Evolutionary conservation across 2,329 filamentous ascomycete species (phyloP).

Genomic region (Pleoardoris graminearum): DNA sequence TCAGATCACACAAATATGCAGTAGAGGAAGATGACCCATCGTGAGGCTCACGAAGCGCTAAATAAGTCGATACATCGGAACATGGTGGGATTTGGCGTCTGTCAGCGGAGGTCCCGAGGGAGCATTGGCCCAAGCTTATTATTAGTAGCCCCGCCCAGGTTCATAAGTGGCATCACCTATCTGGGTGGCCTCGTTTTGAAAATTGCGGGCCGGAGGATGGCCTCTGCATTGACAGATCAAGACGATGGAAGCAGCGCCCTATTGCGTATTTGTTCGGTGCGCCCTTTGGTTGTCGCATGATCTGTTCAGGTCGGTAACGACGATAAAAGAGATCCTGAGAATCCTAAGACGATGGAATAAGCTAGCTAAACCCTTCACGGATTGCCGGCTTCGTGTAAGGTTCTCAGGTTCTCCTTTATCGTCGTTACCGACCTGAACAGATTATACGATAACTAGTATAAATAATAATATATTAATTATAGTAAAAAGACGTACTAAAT

Average conservation of each 20-base stretch:
- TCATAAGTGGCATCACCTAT: conserved; percentile 1
- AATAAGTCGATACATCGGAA: conserved; percentile 5
- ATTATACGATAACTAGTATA: too few species aligned
- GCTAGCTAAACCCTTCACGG: conserved; percentile 4
- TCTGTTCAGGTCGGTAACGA: too few species aligned
- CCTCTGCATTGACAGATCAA: conserved; percentile 6
- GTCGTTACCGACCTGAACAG: too few species aligned
- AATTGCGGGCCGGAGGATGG: conserved; percentile 1
- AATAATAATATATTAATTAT: too few species aligned
- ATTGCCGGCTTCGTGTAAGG: background rate
- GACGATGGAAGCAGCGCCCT: too few species aligned
- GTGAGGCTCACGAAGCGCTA: conserved; percentile 6
- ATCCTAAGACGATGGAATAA: conserved; percentile 7
- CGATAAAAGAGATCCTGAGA: too few species aligned
- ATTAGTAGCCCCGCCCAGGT: conserved; percentile 2
- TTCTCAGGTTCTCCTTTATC: too few species aligned
- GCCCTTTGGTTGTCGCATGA: too few species aligned
- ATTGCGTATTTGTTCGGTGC: too few species aligned
- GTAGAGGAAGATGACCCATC: background rate
- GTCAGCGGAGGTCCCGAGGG: conserved; percentile 4
- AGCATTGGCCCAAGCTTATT: conserved; percentile 3
- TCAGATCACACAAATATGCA: conserved; percentile 3
- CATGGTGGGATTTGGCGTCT: conserved; percentile 3
- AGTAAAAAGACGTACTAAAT: too few species aligned
- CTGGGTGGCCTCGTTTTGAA: background rate